These are phyloP conservation scores for Botrytis pseudocinerea DNA, from an alignment of 2,329 filamentous ascomycete species.

Conservation along the genomic window DNA sequence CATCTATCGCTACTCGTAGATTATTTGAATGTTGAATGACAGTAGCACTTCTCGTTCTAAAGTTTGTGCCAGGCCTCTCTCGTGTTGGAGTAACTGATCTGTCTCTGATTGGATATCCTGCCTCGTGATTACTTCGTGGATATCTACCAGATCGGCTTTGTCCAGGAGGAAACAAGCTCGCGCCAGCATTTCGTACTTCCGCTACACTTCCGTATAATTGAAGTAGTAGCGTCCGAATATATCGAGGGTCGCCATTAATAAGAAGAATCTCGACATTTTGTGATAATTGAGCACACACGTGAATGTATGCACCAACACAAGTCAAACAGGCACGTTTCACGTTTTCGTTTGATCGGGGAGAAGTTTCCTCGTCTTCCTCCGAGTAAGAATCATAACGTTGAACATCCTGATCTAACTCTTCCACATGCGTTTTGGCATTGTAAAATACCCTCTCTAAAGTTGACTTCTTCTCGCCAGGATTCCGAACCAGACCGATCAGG, in stretches of 20 bases:
- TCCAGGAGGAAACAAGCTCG: conserved; percentile 32
- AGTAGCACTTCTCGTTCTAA: conserved; percentile 40
- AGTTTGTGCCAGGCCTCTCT: conserved; percentile 47
- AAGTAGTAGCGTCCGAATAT: conserved; percentile 64
- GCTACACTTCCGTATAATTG: conserved; percentile 67
- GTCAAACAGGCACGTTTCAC: conserved; percentile 64
- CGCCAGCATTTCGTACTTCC: conserved; percentile 53
- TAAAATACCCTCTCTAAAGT: conserved; percentile 68
- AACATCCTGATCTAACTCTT: conserved; percentile 65
- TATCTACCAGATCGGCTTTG: conserved; percentile 24
- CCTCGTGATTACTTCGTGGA: conserved; percentile 45
- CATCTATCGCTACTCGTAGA: conserved; percentile 58
- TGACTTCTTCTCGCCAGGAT: conserved; percentile 60
- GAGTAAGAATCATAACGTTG: conserved; percentile 58
- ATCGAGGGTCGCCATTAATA: conserved; percentile 64
- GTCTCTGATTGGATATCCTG: conserved; percentile 53
- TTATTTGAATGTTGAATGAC: conserved; percentile 39
- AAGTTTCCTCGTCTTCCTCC: conserved; percentile 50
- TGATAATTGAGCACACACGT: conserved; percentile 61
- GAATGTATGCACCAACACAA: conserved; percentile 63
- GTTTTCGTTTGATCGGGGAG: conserved; percentile 59
- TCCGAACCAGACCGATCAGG: conserved; percentile 61
- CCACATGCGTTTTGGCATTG: conserved; percentile 66
- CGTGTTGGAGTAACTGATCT: conserved; percentile 55
- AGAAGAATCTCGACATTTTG: conserved; percentile 65